Conservation (phyloP, 129 eudicot genomes). For the carrot (Daucus carota) region DH1_v3.0 NC_030383.2:62246001-62246500, state of each 20-base stretch:
- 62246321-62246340: slow-evolving; percentile 85
- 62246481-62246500: background rate
- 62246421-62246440: background rate
- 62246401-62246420: slow-evolving; percentile 7
- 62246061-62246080: background rate
- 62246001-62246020: slow-evolving; percentile 76
- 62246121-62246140: slow-evolving; percentile 36
- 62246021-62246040: slow-evolving; percentile 41
- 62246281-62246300: background rate
- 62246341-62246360: slow-evolving; percentile 83
- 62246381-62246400: slow-evolving; percentile 28
- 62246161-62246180: slow-evolving; percentile 30
- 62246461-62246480: no score
- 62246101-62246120: background rate
- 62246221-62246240: slow-evolving; percentile 50
- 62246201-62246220: slow-evolving; percentile 75
- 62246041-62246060: slow-evolving; percentile 39
- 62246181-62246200: slow-evolving; percentile 29
- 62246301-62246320: slow-evolving; percentile 31
- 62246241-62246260: background rate
- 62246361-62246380: slow-evolving; percentile 96
- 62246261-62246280: background rate
- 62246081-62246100: background rate
- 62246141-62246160: slow-evolving; percentile 65
- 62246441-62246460: background rate